phyloP scores from a whole-genome alignment of 768 basidiomycete species.

The Xanthoconium purpureum region DNA sequence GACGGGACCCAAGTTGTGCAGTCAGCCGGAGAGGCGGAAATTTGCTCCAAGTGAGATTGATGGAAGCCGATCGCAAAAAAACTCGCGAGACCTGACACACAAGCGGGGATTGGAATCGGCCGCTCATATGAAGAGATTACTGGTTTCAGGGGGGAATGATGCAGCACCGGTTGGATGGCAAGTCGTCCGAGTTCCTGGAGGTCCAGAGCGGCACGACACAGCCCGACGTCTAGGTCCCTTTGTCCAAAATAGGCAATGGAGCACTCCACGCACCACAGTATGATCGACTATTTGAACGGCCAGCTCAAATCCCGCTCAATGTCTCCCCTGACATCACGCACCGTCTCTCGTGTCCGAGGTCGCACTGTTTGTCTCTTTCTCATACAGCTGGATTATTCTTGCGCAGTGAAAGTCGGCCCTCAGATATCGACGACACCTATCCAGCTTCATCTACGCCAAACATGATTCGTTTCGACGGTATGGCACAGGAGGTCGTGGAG shows the following conservation, averaged over 20 bases:
- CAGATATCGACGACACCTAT: not conserved
- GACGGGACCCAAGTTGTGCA: no score
- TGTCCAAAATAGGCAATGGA: constrained; percentile 25
- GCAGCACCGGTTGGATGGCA: not conserved
- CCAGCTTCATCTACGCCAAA: not conserved
- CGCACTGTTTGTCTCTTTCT: not conserved
- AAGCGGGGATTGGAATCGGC: not conserved
- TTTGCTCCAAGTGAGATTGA: no score
- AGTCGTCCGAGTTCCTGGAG: not conserved
- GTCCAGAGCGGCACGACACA: constrained; percentile 22
- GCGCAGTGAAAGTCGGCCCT: not conserved
- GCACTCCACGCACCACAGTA: constrained; percentile 13
- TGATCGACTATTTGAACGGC: constrained; percentile 31
- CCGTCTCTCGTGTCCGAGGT: not conserved
- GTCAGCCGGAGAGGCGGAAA: no score
- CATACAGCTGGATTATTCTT: not conserved
- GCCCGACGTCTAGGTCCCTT: constrained; percentile 14
- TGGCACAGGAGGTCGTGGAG: constrained; percentile 74
- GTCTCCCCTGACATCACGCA: constrained; percentile 12
- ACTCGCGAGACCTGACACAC: not conserved
- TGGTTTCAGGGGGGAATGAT: constrained; percentile 1
- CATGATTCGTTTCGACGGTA: constrained; percentile 78
- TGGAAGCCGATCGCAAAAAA: not conserved
- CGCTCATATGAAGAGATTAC: not conserved
- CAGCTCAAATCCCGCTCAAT: constrained; percentile 1